Conservation (phyloP, 2,329 filamentous ascomycete species). For the Fusarium piperis region DNA sequence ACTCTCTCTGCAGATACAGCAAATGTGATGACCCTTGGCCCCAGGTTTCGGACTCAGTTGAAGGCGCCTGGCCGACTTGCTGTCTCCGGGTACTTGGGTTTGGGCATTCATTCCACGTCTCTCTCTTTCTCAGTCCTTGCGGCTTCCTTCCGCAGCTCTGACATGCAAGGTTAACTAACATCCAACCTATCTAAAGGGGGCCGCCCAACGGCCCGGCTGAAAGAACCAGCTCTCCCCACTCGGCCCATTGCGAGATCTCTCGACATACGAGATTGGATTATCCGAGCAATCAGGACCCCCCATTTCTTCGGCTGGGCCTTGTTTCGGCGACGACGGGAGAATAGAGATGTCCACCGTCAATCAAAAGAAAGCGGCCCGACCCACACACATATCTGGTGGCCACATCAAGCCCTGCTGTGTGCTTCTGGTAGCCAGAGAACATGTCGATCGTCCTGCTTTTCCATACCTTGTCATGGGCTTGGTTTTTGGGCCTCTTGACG, state of each 20-base stretch:
- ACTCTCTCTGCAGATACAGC: background rate
- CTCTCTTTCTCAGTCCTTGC: background rate
- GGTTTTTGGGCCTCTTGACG: background rate
- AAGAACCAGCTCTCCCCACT: conserved; percentile 14
- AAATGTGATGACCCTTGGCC: conserved; percentile 11
- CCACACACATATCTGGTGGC: conserved; percentile 16
- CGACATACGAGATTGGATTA: conserved; percentile 1
- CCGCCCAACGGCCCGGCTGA: conserved; percentile 22
- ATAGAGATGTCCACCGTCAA: conserved; percentile 7
- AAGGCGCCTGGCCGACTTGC: conserved; percentile 2
- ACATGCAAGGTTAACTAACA: background rate
- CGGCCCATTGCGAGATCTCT: conserved; percentile 27
- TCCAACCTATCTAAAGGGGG: background rate
- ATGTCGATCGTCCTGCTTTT: conserved; percentile 1
- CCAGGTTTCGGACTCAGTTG: conserved; percentile 23
- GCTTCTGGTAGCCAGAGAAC: conserved; percentile 19
- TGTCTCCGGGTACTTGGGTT: background rate
- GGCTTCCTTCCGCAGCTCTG: conserved; percentile 2
- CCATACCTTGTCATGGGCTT: conserved; percentile 1
- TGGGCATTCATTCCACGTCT: background rate
- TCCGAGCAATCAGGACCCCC: background rate
- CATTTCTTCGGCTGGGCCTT: background rate
- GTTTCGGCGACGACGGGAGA: conserved; percentile 13
- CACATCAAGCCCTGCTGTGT: background rate
- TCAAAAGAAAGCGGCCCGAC: conserved; percentile 11